phyloP scores from a whole-genome alignment of 2,329 filamentous ascomycete genomes.

The Eutypella sp. region DNA sequence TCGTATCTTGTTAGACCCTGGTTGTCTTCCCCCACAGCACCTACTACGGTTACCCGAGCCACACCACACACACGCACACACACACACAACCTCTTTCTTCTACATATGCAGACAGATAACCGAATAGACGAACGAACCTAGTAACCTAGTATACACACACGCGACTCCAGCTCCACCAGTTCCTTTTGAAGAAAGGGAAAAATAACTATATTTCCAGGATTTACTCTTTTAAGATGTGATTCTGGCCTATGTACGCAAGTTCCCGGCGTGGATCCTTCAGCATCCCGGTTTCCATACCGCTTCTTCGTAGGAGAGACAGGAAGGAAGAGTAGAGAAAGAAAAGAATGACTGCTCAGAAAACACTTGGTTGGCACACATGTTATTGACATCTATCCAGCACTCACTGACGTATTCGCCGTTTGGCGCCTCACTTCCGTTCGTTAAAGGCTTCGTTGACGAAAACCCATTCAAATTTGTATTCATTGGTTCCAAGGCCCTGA shows the following conservation, averaged over 20 bases:
- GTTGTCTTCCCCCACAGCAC: constrained; percentile 22
- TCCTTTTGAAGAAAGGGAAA: too few relatives aligned
- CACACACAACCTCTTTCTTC: not conserved
- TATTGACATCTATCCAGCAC: constrained; percentile 31
- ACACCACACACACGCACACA: not conserved
- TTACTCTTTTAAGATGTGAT: constrained; percentile 24
- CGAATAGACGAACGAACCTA: not conserved
- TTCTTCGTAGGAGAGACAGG: constrained; percentile 26
- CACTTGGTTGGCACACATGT: constrained; percentile 26
- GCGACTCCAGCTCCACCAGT: constrained; percentile 17
- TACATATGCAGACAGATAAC: not conserved
- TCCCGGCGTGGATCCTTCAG: constrained; percentile 32
- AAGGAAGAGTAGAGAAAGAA: not conserved
- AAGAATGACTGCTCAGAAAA: constrained; percentile 33
- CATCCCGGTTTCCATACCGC: constrained; percentile 28
- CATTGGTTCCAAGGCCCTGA: constrained; percentile 35
- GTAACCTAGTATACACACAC: not conserved
- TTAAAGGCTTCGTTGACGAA: constrained; percentile 15
- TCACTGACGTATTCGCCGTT: constrained; percentile 34
- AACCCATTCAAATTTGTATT: constrained; percentile 24
- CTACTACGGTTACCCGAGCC: constrained; percentile 13
- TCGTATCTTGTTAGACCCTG: constrained; percentile 23
- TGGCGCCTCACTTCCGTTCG: constrained; percentile 22
- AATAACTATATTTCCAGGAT: constrained; percentile 20
- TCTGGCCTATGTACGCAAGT: constrained; percentile 26